phyloP scores from a whole-genome alignment of 1,284 basidiomycete species.

The Malassezia dermatis region DNA sequence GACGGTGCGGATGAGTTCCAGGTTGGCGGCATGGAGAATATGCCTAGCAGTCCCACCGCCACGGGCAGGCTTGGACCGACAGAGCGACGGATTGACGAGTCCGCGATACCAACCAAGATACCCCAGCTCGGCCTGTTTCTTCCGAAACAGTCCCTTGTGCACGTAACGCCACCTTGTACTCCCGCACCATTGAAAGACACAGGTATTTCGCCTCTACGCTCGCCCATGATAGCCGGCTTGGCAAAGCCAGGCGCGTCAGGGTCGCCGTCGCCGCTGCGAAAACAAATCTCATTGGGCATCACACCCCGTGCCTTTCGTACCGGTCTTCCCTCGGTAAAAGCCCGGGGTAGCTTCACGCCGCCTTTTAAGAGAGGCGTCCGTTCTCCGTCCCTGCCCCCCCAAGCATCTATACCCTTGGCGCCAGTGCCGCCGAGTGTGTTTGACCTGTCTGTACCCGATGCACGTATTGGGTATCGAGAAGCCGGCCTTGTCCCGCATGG shows the following conservation, averaged over 20 bases:
- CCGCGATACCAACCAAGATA: background rate
- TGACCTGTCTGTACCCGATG: background rate
- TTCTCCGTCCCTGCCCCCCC: background rate
- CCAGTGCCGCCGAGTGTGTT: background rate
- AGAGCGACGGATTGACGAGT: background rate
- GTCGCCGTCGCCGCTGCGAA: slow-evolving; percentile 19
- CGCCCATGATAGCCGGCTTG: background rate
- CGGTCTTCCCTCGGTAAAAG: slow-evolving; percentile 10
- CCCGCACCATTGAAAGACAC: background rate
- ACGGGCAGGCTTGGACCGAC: background rate
- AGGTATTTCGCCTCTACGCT: background rate
- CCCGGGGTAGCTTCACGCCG: slow-evolving; percentile 23
- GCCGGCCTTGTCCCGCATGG: slow-evolving; percentile 18
- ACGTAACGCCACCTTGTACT: background rate
- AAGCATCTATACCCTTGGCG: background rate
- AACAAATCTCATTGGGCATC: slow-evolving; percentile 24
- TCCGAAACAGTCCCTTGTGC: background rate
- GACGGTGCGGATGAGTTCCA: background rate
- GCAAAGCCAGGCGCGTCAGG: background rate
- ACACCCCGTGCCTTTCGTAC: slow-evolving; percentile 18
- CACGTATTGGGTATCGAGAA: slow-evolving; percentile 4
- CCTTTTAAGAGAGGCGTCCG: slow-evolving; percentile 24
- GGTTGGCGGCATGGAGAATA: background rate
- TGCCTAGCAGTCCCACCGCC: background rate
- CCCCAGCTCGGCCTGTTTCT: slow-evolving; percentile 3